phyloP scores from a whole-genome alignment of 2,329 filamentous ascomycete genomes.

The Stachybotrys elegans region DNA sequence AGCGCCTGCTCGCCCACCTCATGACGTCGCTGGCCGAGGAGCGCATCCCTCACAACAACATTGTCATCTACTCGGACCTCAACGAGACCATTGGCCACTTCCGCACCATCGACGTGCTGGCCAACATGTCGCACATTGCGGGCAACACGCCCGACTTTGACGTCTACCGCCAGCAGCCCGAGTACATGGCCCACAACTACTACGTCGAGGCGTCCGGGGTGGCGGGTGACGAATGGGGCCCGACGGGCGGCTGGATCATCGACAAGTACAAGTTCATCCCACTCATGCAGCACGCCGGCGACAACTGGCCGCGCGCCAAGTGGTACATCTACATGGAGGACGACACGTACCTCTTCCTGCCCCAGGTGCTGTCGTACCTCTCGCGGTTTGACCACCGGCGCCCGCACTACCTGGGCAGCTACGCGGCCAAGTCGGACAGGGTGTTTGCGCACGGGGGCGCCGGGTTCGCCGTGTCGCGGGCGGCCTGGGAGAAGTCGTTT shows the following conservation, averaged over 20 bases:
- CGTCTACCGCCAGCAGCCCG: conserved; percentile 16
- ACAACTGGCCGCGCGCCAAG: conserved; percentile 15
- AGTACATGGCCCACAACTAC: conserved; percentile 16
- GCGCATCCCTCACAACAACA: conserved; percentile 10
- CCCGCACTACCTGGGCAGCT: conserved; percentile 18
- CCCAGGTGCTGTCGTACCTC: conserved; percentile 12
- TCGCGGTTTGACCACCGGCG: conserved; percentile 13
- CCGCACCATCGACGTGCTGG: conserved; percentile 14
- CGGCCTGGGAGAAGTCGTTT: conserved; percentile 18
- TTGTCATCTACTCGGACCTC: conserved; percentile 17
- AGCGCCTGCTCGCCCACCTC: conserved; percentile 17
- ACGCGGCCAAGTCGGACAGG: conserved; percentile 16
- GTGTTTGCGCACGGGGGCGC: conserved; percentile 18
- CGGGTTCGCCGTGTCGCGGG: conserved; percentile 16
- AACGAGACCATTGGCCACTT: conserved; percentile 13
- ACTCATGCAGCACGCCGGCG: conserved; percentile 17
- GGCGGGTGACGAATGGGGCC: conserved; percentile 17
- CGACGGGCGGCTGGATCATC: conserved; percentile 17
- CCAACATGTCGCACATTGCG: conserved; percentile 13
- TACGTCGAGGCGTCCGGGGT: conserved; percentile 16
- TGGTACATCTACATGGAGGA: conserved; percentile 22
- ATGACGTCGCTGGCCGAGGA: conserved; percentile 10
- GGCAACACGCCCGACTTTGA: conserved; percentile 15
- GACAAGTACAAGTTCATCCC: conserved; percentile 22
- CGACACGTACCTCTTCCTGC: conserved; percentile 18